Conservation (phyloP, 1,139 yeast species). For the Geotrichum klebahnii region DNA sequence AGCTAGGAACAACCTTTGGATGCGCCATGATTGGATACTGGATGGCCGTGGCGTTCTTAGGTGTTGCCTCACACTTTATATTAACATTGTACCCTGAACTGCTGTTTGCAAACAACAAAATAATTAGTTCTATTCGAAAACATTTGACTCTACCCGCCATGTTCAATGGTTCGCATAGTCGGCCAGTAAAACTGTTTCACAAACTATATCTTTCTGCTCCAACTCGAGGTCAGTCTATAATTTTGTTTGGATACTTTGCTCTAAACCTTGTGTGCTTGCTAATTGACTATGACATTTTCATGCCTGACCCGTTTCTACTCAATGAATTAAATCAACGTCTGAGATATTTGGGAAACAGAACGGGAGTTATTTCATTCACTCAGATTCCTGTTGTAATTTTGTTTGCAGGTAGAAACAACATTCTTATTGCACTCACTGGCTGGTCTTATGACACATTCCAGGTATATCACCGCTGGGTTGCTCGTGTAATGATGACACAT, state of each 20-base stretch:
- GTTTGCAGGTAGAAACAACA: slow-evolving; percentile 62
- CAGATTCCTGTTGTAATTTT: slow-evolving; percentile 53
- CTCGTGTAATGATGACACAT: slow-evolving; percentile 52
- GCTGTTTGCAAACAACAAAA: slow-evolving; percentile 21
- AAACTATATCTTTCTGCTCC: slow-evolving; percentile 32
- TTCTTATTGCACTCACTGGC: slow-evolving; percentile 54
- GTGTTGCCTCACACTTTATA: slow-evolving; percentile 24
- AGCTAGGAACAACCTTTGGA: slow-evolving; percentile 34
- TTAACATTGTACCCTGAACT: slow-evolving; percentile 24
- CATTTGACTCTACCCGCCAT: slow-evolving; percentile 37
- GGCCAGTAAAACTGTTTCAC: slow-evolving; percentile 29
- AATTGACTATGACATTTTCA: slow-evolving; percentile 25
- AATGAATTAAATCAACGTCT: slow-evolving; percentile 31
- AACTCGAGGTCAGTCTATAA: slow-evolving; percentile 35
- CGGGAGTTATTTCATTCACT: slow-evolving; percentile 57
- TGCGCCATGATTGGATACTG: slow-evolving; percentile 30
- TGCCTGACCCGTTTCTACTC: slow-evolving; percentile 28
- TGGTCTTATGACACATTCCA: slow-evolving; percentile 64
- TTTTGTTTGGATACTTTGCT: slow-evolving; percentile 30
- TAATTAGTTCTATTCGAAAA: slow-evolving; percentile 30
- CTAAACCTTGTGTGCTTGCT: slow-evolving; percentile 31
- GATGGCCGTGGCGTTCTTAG: slow-evolving; percentile 26
- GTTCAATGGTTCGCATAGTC: slow-evolving; percentile 31
- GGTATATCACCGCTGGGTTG: slow-evolving; percentile 60
- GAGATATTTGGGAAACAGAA: slow-evolving; percentile 52